These are phyloP conservation scores for Vicia villosa DNA, from an alignment of 306 rosid genomes.

Conservation along the genomic window DNA sequence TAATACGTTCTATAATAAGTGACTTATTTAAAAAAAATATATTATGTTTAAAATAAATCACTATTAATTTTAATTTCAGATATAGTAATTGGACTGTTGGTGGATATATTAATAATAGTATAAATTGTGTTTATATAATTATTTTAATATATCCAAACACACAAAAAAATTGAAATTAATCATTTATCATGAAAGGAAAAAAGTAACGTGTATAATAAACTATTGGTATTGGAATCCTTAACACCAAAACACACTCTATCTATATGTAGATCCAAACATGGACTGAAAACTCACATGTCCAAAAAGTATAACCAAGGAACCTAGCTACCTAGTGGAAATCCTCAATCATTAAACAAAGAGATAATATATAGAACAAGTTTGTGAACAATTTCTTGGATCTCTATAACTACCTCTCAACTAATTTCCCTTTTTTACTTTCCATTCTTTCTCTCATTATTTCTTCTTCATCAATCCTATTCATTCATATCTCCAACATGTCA, in stretches of 20 bases:
- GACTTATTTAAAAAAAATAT: too few relatives aligned
- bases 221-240: neutral
- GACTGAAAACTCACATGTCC: slow-evolving; percentile 9
- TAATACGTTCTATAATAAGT: too few relatives aligned
- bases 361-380: slow-evolving; percentile 5
- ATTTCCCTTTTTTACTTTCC: slow-evolving; percentile 3
- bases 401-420: slow-evolving; percentile 34
- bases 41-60: too few relatives aligned
- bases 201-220: too few relatives aligned
- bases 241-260: slow-evolving; percentile 10
- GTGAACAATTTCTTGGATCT: slow-evolving; percentile 27
- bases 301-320: slow-evolving; percentile 16
- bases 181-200: too few relatives aligned
- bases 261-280: neutral
- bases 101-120: too few relatives aligned
- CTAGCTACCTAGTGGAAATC: slow-evolving; percentile 20
- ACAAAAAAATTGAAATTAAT: too few relatives aligned
- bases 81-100: too few relatives aligned
- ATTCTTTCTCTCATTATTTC: neutral
- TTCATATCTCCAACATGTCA: slow-evolving; percentile 21
- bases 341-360: slow-evolving; percentile 6
- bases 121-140: too few relatives aligned
- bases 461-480: neutral
- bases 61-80: too few relatives aligned
- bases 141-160: too few relatives aligned